Base-by-base conservation (phyloP, 768 basidiomycete genomes). In the Lenzites betulinus region DNA sequence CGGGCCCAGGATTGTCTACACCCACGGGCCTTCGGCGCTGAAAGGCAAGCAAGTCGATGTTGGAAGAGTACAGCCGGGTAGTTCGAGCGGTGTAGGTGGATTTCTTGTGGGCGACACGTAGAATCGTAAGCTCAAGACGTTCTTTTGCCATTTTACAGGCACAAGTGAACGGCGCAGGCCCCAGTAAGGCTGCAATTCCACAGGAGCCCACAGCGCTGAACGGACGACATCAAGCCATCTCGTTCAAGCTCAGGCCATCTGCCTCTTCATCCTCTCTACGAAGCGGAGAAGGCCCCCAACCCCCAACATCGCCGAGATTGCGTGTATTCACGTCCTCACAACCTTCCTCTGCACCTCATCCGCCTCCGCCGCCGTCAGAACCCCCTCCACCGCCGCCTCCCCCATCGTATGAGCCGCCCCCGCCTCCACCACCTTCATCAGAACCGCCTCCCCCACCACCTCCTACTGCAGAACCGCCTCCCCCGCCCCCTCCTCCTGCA, bases 31-130 rank as follows among this genome's bases (percentile, higher is more conserved):
- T 42, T 56, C 66, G 44, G 67, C 72, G 63, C 72, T 75, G 66
- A 80, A 80, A 66, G 77, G 79, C 15, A 80, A 80, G 62, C 75
- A 79, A 58, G 71, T 69, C 38, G 79, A 80, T 38, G 67, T 67
- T 51, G 70, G 67, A 52, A 75, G 73, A 72, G 58, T 62, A 25
- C 65, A 69, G 43, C 60, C 65, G 35, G 63, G 73, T 44, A 70
- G 69, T 54, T 68, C 73, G 57, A 77, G 73, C 65, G 66, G 57
- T 26, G 62, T 63, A 63, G 62, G 62, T 63, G 62, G 46, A 48
- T 46, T 54, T 33, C 50, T 33, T 15, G 28, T 22, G 55, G 51
- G 50, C 55, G 52, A 48, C 38, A 52, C 42, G 48, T 58, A 54
- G 60, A 54, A 55, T 30, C 30, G 61, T 63, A 59, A 63, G 57